Percentiles rank a stretch among this genome's conserved stretches.
Evolutionary conservation across 2,329 filamentous ascomycete species (phyloP).

Genomic region (Aspergillus sp.): DNA sequence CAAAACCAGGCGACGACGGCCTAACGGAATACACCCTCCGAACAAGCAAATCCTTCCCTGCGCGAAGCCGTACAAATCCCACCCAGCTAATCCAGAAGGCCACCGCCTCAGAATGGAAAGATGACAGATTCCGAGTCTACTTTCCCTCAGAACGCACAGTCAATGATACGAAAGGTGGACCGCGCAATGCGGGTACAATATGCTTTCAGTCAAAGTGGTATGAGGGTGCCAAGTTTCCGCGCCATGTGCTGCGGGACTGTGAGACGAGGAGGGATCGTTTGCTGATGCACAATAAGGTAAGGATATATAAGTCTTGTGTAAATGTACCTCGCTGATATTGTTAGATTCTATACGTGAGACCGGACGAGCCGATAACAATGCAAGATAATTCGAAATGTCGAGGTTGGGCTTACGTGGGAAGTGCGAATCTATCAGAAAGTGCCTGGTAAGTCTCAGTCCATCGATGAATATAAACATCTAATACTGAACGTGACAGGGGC

Average conservation of each 20-base stretch:
- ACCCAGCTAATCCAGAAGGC: conserved; percentile 36
- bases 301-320: conserved; percentile 23
- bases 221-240: conserved; percentile 65
- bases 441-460: conserved; percentile 62
- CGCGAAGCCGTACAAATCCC: conserved; percentile 32
- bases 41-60: conserved; percentile 19
- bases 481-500: conserved; percentile 55
- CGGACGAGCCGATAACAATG: conserved; percentile 17
- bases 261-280: conserved; percentile 65
- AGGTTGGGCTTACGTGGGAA: conserved; percentile 83
- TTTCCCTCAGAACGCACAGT: conserved; percentile 76
- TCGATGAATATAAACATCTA: background rate
- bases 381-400: conserved; percentile 25
- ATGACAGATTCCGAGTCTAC: conserved; percentile 63
- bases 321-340: background rate
- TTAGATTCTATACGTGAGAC: conserved; percentile 32
- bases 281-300: conserved; percentile 83
- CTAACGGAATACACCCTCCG: conserved; percentile 39
- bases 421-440: conserved; percentile 86
- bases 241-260: conserved; percentile 67
- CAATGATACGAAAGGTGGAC: conserved; percentile 58
- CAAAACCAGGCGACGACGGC: conserved; percentile 42
- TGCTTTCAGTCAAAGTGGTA: conserved; percentile 73
- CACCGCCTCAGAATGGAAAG: conserved; percentile 36
- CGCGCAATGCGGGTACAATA: conserved; percentile 70